Percentiles rank a stretch among this genome's conserved stretches.
Conservation (phyloP, 2,329 filamentous ascomycete genomes). For the Huntiella omanensis region DNA sequence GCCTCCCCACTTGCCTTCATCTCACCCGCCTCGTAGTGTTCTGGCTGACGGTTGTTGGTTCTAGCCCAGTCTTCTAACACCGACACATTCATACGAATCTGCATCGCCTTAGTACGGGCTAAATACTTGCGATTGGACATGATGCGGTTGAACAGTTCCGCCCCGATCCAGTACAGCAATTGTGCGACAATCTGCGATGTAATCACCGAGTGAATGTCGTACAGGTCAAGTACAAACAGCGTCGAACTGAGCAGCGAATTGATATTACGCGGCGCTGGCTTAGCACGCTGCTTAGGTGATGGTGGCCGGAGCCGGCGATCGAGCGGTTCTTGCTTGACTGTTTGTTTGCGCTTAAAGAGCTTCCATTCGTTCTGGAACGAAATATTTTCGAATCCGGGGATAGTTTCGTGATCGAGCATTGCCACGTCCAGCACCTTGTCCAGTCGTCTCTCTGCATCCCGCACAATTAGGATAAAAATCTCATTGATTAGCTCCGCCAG, state of each 20-base stretch:
- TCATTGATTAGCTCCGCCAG: conserved; percentile 91
- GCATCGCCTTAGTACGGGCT: conserved; percentile 94
- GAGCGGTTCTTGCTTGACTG: conserved; percentile 72
- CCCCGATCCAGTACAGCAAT: conserved; percentile 86
- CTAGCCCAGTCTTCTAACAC: conserved; percentile 91
- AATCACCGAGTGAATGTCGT: conserved; percentile 96
- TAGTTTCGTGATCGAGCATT: conserved; percentile 96
- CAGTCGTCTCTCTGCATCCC: conserved; percentile 85
- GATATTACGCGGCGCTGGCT: conserved; percentile 83
- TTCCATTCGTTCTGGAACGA: conserved; percentile 98
- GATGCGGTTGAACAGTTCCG: conserved; percentile 92
- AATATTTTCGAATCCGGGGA: conserved; percentile 91
- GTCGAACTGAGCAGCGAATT: conserved; percentile 91
- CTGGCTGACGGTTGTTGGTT: conserved; percentile 78
- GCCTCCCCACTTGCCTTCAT: conserved; percentile 70
- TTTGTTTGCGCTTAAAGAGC: conserved; percentile 77
- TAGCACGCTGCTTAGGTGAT: conserved; percentile 79
- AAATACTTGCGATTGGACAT: conserved; percentile 93
- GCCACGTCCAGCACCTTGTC: conserved; percentile 87
- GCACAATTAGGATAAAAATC: conserved; percentile 93
- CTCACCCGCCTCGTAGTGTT: conserved; percentile 87
- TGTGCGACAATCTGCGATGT: conserved; percentile 81
- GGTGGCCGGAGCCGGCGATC: conserved; percentile 86
- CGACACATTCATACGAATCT: conserved; percentile 97
- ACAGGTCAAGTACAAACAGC: conserved; percentile 91